A percentile compares a stretch with the other conserved stretches of the same genome.
Conservation (phyloP, 2,329 filamentous ascomycete species). For the Microcyclospora tardicrescens region DNA sequence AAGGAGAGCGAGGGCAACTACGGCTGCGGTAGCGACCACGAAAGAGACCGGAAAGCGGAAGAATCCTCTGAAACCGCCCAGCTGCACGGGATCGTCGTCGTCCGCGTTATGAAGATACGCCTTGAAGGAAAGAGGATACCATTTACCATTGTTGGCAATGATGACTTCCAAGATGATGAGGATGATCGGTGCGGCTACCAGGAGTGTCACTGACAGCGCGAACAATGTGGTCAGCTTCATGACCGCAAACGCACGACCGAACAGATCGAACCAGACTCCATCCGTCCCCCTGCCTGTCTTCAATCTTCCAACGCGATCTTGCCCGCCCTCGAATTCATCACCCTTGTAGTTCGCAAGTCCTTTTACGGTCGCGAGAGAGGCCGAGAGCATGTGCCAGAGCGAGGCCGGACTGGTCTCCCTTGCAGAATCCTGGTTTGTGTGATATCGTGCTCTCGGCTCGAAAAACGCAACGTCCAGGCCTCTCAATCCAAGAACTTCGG, state of each 20-base stretch:
- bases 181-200: slow-evolving; percentile 65
- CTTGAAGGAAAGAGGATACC: slow-evolving; percentile 70
- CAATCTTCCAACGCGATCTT: slow-evolving; percentile 45
- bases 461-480: slow-evolving; percentile 90
- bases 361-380: slow-evolving; percentile 61
- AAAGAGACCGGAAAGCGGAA: slow-evolving; percentile 73
- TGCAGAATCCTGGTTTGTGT: slow-evolving; percentile 78
- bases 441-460: slow-evolving; percentile 72
- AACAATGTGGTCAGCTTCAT: slow-evolving; percentile 75
- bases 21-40: slow-evolving; percentile 51
- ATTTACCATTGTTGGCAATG: slow-evolving; percentile 61
- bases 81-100: slow-evolving; percentile 43
- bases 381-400: slow-evolving; percentile 92
- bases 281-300: slow-evolving; percentile 46
- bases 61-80: slow-evolving; percentile 70
- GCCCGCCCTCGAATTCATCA: slow-evolving; percentile 49
- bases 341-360: slow-evolving; percentile 57
- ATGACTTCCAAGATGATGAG: slow-evolving; percentile 57
- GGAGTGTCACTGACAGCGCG: slow-evolving; percentile 69
- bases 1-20: slow-evolving; percentile 60
- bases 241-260: slow-evolving; percentile 65
- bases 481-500: slow-evolving; percentile 62
- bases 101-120: slow-evolving; percentile 48
- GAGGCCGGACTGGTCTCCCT: slow-evolving; percentile 58
- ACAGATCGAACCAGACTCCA: slow-evolving; percentile 89